Evolutionary conservation across 225 moss, liverwort and hornwort species (phyloP).

Genomic region (Bryum argenteum): DNA sequence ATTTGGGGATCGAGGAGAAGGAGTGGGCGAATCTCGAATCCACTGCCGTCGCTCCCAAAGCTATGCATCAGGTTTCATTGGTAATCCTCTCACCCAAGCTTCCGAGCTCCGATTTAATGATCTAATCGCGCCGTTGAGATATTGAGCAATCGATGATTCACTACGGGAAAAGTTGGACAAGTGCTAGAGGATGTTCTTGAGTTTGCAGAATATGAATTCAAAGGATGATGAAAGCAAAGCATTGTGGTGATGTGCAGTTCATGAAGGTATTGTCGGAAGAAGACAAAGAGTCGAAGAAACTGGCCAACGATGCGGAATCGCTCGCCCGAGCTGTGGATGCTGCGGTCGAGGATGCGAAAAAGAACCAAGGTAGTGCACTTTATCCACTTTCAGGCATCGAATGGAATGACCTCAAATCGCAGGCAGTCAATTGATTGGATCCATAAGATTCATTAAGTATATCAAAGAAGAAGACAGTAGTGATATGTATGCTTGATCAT

Average conservation of each 20-base stretch:
- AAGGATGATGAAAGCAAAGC: not conserved
- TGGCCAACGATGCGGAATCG: slow-evolving; percentile 35
- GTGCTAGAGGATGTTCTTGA: no score
- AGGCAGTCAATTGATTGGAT: no score
- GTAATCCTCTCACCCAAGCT: slow-evolving; percentile 31
- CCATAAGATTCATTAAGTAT: no score
- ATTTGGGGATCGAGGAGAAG: slow-evolving; percentile 67
- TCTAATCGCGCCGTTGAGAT: no score
- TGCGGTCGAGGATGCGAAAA: slow-evolving; percentile 36
- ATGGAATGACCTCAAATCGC: no score
- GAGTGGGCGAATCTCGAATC: slow-evolving; percentile 72
- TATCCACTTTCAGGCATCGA: not conserved
- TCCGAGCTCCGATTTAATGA: no score
- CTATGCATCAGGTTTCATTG: slow-evolving; percentile 68
- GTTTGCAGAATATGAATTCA: no score
- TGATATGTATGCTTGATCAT: no score
- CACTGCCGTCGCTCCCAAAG: slow-evolving; percentile 54
- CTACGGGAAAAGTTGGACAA: no score
- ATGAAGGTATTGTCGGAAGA: slow-evolving; percentile 39
- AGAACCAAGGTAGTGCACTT: slow-evolving; percentile 29
- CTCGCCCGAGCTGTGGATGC: slow-evolving; percentile 74
- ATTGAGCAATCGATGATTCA: no score
- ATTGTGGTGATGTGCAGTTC: slow-evolving; percentile 32
- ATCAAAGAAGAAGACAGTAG: no score
- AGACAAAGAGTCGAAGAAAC: slow-evolving; percentile 37